Evolutionary conservation across 805 yeast genomes (phyloP).

Genomic region (Blastobotrys parvus): DNA sequence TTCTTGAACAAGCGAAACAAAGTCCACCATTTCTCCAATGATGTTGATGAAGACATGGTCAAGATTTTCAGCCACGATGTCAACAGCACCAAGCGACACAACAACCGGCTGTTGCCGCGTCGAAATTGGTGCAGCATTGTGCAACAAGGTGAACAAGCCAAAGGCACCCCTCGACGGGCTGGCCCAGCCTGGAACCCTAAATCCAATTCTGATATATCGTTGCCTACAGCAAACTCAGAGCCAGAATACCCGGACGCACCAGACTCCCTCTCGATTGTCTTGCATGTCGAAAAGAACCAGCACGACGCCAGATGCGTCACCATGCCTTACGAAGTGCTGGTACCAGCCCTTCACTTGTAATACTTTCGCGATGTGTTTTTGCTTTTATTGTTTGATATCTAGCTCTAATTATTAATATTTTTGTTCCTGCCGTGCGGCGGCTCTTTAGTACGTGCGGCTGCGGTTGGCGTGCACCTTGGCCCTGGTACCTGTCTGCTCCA

Average conservation of each 20-base stretch:
- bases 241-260: slow-evolving; percentile 12
- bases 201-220: slow-evolving; percentile 5
- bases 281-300: slow-evolving; percentile 65
- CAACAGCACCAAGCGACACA: slow-evolving; percentile 40
- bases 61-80: slow-evolving; percentile 58
- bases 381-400: too few relatives aligned
- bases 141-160: slow-evolving; percentile 6
- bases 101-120: slow-evolving; percentile 45
- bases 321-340: slow-evolving; percentile 55
- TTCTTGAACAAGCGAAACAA: slow-evolving; percentile 60
- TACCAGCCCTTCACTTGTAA: slow-evolving; percentile 38
- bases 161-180: slow-evolving; percentile 2
- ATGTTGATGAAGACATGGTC: slow-evolving; percentile 75
- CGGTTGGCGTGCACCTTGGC: too few relatives aligned
- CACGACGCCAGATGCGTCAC: slow-evolving; percentile 43
- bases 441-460: too few relatives aligned
- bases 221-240: slow-evolving; percentile 6
- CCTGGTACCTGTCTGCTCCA: too few relatives aligned
- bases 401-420: too few relatives aligned
- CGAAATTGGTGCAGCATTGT: slow-evolving; percentile 48
- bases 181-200: slow-evolving; percentile 8
- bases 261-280: slow-evolving; percentile 50
- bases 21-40: slow-evolving; percentile 48
- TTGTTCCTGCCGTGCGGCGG: too few relatives aligned
- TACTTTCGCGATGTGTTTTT: too few relatives aligned